Conservation (phyloP, 2,329 filamentous ascomycete genomes). For the Phoma sp. region DNA sequence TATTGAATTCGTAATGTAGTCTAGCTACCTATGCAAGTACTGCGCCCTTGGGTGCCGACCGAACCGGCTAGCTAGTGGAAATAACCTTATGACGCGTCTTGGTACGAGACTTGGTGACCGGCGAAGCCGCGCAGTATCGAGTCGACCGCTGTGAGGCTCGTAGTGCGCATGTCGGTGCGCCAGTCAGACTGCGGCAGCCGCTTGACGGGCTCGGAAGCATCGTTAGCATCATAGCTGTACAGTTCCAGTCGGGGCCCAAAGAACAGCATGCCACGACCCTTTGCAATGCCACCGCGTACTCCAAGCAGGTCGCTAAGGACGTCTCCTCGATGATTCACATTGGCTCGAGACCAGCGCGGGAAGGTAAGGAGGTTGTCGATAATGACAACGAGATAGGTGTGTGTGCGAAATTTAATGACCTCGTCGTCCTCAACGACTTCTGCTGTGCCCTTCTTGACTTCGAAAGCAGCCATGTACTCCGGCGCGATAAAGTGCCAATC, state of each 20-base stretch:
- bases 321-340: conserved; percentile 26
- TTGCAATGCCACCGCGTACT: conserved; percentile 16
- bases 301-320: conserved; percentile 28
- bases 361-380: conserved; percentile 29
- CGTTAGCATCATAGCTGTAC: conserved; percentile 27
- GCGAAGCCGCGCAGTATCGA: conserved; percentile 6
- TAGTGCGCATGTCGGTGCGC: conserved; percentile 17
- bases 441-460: conserved; percentile 12
- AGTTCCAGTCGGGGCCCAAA: conserved; percentile 33
- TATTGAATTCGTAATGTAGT: too few relatives aligned
- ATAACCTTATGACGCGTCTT: not conserved
- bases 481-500: conserved; percentile 18
- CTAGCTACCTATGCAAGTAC: too few relatives aligned
- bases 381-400: conserved; percentile 32
- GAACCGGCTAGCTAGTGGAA: too few relatives aligned
- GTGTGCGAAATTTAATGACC: conserved; percentile 8
- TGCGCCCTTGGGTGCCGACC: too few relatives aligned
- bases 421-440: too few relatives aligned
- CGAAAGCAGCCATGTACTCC: conserved; percentile 26
- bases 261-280: conserved; percentile 31
- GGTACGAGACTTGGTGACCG: not conserved
- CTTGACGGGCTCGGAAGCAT: not conserved
- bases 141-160: conserved; percentile 5
- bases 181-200: conserved; percentile 1
- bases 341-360: conserved; percentile 12